These are phyloP conservation scores for Amanita rubescens DNA, from an alignment of 768 basidiomycete genomes.

Conservation along the genomic window DNA sequence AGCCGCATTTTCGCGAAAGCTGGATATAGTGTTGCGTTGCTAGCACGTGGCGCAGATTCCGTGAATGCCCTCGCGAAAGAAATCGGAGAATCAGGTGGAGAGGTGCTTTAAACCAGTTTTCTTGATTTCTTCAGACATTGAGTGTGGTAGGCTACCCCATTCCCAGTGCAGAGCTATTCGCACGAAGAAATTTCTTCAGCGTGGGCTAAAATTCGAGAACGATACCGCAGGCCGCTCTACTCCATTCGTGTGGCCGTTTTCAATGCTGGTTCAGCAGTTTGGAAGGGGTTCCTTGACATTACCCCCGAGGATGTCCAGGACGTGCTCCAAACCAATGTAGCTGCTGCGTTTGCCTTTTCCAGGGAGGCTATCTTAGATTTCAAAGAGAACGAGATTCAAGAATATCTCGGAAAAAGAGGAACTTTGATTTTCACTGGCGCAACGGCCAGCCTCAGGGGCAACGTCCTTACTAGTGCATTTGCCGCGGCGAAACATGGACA, in stretches of 20 bases:
- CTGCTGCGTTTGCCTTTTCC: conserved; percentile 58
- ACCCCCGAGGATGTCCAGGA: conserved; percentile 50
- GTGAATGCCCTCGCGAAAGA: conserved; percentile 48
- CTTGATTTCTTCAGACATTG: neutral
- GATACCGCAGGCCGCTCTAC: conserved; percentile 40
- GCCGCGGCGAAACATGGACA: conserved; percentile 58
- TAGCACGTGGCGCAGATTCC: conserved; percentile 48
- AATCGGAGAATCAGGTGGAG: conserved; percentile 50
- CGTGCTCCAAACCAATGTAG: conserved; percentile 43
- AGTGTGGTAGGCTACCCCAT: conserved; percentile 41
- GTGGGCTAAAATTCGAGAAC: conserved; percentile 38
- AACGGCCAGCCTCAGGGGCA: conserved; percentile 60
- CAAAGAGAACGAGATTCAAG: conserved; percentile 46
- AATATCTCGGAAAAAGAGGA: conserved; percentile 47
- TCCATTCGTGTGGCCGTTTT: conserved; percentile 56
- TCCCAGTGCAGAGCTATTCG: conserved; percentile 44
- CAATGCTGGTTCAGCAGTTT: conserved; percentile 51
- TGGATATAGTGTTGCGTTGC: conserved; percentile 61
- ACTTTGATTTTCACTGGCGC: conserved; percentile 69
- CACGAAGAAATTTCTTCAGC: conserved; percentile 42
- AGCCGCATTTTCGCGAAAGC: conserved; percentile 55
- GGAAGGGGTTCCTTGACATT: conserved; percentile 62
- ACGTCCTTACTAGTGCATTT: conserved; percentile 51
- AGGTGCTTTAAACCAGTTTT: conserved; percentile 30
- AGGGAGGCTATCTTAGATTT: conserved; percentile 52